These are phyloP conservation scores for Neckera pumila DNA, from an alignment of 225 moss, liverwort and hornwort genomes.

Conservation along the genomic window DNA sequence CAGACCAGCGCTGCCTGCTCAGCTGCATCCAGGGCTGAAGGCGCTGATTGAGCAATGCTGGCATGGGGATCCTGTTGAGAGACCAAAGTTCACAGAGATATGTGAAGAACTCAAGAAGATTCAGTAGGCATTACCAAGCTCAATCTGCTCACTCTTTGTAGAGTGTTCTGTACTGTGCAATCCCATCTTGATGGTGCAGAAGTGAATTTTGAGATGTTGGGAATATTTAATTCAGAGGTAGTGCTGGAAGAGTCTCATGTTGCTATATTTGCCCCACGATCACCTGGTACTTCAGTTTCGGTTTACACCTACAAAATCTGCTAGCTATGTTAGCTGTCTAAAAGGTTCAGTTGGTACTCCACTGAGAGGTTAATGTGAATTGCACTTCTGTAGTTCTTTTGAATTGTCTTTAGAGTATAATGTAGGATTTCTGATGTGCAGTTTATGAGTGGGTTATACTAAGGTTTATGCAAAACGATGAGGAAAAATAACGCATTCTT, in stretches of 20 bases:
- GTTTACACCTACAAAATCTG: not conserved
- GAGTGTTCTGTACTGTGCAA: not conserved
- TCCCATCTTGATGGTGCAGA: too few species aligned
- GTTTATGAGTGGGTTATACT: not conserved
- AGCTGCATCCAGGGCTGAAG: not conserved
- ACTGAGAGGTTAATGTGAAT: not conserved
- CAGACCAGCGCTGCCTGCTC: not conserved
- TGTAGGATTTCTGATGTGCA: not conserved
- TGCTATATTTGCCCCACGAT: not conserved
- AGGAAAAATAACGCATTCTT: not conserved
- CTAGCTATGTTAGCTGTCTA: not conserved
- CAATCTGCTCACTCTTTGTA: not conserved
- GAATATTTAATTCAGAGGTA: too few species aligned
- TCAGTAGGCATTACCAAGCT: not conserved
- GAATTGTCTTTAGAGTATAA: not conserved
- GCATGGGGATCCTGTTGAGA: not conserved
- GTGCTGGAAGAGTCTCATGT: not conserved
- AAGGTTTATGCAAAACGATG: not conserved
- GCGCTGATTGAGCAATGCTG: not conserved
- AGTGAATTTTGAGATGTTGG: not conserved
- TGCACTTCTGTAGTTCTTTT: not conserved
- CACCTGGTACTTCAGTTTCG: not conserved
- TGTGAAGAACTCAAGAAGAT: not conserved
- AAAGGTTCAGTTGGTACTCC: not conserved
- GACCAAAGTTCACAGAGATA: not conserved